Evolutionary conservation across 352 stramenopile genomes (phyloP), one percentile per base, ranked within the genome.

Genomic region (Pythium chondricola): DNA sequence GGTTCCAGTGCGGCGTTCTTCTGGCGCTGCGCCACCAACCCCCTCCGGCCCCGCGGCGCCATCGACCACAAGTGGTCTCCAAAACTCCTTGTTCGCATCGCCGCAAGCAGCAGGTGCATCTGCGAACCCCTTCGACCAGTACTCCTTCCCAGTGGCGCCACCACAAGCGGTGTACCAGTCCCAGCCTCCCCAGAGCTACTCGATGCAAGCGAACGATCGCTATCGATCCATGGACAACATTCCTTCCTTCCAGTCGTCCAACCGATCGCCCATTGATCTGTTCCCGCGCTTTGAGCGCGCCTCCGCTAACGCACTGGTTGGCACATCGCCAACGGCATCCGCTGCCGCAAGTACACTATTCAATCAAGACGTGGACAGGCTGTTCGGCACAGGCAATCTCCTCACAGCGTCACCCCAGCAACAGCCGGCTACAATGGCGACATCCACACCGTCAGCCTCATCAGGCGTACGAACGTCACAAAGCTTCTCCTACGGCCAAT

Each of bases 401-500:
- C 8, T 9, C 11, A 9, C 35, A 18, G n/a, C 35, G 11, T 6
- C 35, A 20, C 11, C 6, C 6, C 29, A 8, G 29, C 29, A 8
- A 13, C 29, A 8, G 29, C 35, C 51, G 3, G 18, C 49, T 2
- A 35, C 44, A 0, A 18, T 35, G 9, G 18, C 40, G 6, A 29
- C 26, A 7, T 32, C 37, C 66, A 41, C 26, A 40, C 69, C 30
- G 46, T 68, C 39, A 20, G 30, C 24, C 41, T 56, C 30, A 4
- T 33, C 71, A 10, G 62, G 58, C 3, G 51, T 65, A 8, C 67
- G 70, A 14, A 67, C 71, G 4, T 72, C 70, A 1, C 63, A 75
- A 31, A 74, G 57, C 41, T 76, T 74, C 24, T 79, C 74, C 3
- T 79, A 79, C 22, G 61, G 67, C 6, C 61, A 68, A 45, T 32